A percentile compares a stretch with the other conserved stretches of the same genome.
Evolutionary conservation across 1,284 basidiomycete species (phyloP).

Genomic region (Microbotryum scabiosae): DNA sequence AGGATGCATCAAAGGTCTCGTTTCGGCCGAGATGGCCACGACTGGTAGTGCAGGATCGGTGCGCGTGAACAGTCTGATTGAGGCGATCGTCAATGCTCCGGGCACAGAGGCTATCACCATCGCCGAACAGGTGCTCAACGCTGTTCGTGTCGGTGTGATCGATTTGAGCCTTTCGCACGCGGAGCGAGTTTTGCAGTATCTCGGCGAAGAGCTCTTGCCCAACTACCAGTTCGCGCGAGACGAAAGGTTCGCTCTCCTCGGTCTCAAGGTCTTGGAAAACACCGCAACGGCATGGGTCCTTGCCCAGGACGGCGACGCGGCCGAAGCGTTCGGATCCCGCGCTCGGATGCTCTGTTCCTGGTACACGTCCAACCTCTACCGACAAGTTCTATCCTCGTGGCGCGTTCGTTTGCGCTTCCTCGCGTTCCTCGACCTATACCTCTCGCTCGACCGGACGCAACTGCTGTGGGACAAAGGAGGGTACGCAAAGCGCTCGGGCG

Average conservation of each 20-base stretch:
- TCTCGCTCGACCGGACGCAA: constrained; percentile 54
- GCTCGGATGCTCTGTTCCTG: constrained; percentile 50
- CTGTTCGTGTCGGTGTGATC: constrained; percentile 51
- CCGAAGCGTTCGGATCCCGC: constrained; percentile 44
- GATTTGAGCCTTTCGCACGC: constrained; percentile 46
- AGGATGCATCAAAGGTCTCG: constrained; percentile 15
- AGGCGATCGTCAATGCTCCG: constrained; percentile 51
- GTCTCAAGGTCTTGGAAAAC: constrained; percentile 56
- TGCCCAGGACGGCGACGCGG: constrained; percentile 36
- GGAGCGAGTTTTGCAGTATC: constrained; percentile 49
- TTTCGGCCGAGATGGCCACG: constrained; percentile 23
- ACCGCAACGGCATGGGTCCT: constrained; percentile 60
- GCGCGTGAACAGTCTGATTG: constrained; percentile 46
- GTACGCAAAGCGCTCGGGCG: constrained; percentile 34
- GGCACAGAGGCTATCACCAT: constrained; percentile 52
- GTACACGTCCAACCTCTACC: constrained; percentile 47
- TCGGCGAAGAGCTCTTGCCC: constrained; percentile 50
- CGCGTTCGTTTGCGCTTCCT: constrained; percentile 51
- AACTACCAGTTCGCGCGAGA: constrained; percentile 55
- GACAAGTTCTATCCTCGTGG: constrained; percentile 55
- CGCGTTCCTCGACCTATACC: constrained; percentile 58
- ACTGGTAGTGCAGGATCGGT: constrained; percentile 4
- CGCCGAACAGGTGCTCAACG: constrained; percentile 52
- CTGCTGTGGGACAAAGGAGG: constrained; percentile 45
- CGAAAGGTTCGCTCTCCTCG: constrained; percentile 50